Conservation (phyloP, 345 rosid genomes). For the Eutrema heterophyllum region DNA sequence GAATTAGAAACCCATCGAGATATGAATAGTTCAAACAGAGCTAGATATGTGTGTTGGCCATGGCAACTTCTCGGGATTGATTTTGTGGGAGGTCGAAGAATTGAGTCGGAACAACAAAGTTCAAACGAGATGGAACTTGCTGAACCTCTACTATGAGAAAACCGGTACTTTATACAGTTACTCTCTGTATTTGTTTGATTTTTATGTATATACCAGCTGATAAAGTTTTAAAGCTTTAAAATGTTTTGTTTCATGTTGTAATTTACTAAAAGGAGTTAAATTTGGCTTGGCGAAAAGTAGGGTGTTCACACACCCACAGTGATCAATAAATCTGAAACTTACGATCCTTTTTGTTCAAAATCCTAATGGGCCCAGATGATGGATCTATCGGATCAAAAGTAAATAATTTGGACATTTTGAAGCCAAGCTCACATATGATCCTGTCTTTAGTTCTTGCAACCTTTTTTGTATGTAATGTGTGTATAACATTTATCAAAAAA, state of each 20-base stretch:
- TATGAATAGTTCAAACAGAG: constrained; percentile 39
- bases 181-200: constrained; percentile 6
- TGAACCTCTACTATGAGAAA: constrained; percentile 74
- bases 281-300: not conserved
- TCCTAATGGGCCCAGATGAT: not conserved
- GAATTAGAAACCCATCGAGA: constrained; percentile 73
- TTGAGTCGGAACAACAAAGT: constrained; percentile 42
- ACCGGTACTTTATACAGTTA: not conserved
- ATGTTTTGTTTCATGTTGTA: constrained; percentile 6
- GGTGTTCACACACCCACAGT: not conserved
- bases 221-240: constrained; percentile 4
- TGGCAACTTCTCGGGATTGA: constrained; percentile 99
- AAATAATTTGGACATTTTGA: not conserved
- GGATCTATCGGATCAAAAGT: not conserved
- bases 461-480: no score
- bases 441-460: not conserved
- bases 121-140: constrained; percentile 98
- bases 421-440: not conserved
- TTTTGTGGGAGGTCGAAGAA: constrained; percentile 58
- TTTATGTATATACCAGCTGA: constrained; percentile 14
- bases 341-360: not conserved
- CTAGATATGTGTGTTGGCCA: constrained; percentile 93
- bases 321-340: constrained; percentile 2
- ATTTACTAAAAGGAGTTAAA: not conserved
- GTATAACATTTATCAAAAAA: no score